A percentile compares a stretch with the other conserved stretches of the same genome.
Conservation (phyloP, 2,329 filamentous ascomycete species). For the Sarocladium kiliense region DNA sequence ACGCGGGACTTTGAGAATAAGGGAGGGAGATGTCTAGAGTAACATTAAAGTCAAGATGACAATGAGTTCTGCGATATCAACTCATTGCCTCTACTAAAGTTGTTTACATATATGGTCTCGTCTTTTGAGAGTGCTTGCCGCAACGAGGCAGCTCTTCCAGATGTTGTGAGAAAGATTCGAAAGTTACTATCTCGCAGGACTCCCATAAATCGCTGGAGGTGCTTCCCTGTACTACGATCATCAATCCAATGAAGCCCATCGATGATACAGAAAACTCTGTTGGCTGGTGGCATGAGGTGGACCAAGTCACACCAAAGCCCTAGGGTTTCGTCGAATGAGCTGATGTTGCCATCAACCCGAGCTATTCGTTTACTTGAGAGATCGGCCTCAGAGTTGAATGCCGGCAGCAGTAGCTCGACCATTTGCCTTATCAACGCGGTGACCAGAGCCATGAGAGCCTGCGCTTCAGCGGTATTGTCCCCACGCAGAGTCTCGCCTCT, state of each 20-base stretch:
- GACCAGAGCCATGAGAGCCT: slow-evolving; percentile 4
- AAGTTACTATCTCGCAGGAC: neutral
- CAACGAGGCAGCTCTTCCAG: neutral
- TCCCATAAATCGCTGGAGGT: neutral
- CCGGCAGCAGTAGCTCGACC: slow-evolving; percentile 11
- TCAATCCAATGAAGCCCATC: neutral
- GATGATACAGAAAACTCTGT: neutral
- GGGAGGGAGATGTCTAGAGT: too few relatives aligned
- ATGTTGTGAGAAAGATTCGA: neutral
- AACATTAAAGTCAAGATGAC: neutral
- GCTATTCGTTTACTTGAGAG: neutral
- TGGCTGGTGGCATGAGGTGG: neutral
- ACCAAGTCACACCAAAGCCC: neutral
- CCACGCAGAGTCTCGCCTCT: neutral
- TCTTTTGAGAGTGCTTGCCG: neutral
- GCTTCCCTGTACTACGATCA: neutral
- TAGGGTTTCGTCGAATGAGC: neutral
- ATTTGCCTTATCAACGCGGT: slow-evolving; percentile 13
- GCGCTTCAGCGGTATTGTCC: slow-evolving; percentile 5
- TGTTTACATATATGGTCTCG: neutral
- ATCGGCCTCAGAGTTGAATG: slow-evolving; percentile 7
- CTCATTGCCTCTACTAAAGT: neutral
- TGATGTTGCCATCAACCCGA: neutral
- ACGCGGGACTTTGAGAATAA: too few relatives aligned
- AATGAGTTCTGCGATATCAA: neutral